A percentile compares a stretch with the other conserved stretches of the same genome.
phyloP scores from a whole-genome alignment of 2,329 filamentous ascomycete species.

The Fusarium tupiense region DNA sequence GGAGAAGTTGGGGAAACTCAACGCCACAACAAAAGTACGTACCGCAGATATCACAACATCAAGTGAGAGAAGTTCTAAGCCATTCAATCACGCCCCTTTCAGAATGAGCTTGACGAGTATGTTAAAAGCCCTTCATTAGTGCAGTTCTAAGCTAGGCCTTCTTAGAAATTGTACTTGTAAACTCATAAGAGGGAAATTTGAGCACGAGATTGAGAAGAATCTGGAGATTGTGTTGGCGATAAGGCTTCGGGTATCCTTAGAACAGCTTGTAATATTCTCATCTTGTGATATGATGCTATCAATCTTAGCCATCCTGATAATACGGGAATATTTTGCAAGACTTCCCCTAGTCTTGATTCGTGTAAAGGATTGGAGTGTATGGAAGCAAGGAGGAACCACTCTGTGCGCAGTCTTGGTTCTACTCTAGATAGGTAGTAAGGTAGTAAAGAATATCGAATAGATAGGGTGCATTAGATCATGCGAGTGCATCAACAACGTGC shows the following conservation, averaged over 20 bases:
- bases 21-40: neutral
- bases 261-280: neutral
- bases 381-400: neutral
- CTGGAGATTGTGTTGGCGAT: neutral
- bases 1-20: conserved; percentile 16
- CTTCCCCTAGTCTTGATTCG: neutral
- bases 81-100: neutral
- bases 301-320: neutral
- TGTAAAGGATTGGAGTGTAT: neutral
- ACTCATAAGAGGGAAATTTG: neutral
- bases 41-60: neutral
- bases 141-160: neutral
- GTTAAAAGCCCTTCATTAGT: neutral
- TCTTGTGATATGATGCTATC: neutral
- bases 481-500: neutral
- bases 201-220: neutral
- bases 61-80: neutral
- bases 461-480: neutral
- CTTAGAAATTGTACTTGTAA: neutral
- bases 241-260: neutral
- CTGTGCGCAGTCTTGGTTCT: neutral
- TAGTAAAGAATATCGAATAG: neutral
- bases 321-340: neutral
- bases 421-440: neutral
- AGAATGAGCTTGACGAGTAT: neutral